These are phyloP conservation scores for Xylaria sp. DNA, from an alignment of 2,329 filamentous ascomycete genomes.

Conservation along the genomic window DNA sequence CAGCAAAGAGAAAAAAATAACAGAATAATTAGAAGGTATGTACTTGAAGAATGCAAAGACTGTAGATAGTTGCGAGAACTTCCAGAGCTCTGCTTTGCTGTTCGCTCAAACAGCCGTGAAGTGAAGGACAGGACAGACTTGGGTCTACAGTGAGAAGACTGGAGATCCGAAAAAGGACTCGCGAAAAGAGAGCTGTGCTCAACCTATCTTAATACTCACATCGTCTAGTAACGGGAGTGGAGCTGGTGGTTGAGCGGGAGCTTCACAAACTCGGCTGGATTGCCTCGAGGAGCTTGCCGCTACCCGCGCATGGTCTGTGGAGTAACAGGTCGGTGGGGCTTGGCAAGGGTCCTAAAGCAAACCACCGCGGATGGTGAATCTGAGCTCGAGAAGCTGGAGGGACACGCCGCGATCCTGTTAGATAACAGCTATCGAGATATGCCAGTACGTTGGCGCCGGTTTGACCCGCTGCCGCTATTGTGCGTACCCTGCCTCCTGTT, in stretches of 20 bases:
- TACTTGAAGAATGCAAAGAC: slow-evolving; percentile 23
- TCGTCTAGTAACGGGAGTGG: slow-evolving; percentile 22
- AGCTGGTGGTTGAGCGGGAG: slow-evolving; percentile 16
- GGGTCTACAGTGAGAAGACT: slow-evolving; percentile 36
- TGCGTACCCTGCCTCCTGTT: slow-evolving; percentile 27
- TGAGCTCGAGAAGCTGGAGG: not conserved
- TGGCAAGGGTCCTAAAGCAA: slow-evolving; percentile 8
- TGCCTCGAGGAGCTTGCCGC: not conserved
- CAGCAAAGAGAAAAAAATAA: slow-evolving; percentile 21
- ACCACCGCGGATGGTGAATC: not conserved
- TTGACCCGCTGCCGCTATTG: slow-evolving; percentile 31
- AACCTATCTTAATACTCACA: slow-evolving; percentile 12
- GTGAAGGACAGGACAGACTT: slow-evolving; percentile 31
- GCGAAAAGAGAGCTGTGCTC: slow-evolving; percentile 8
- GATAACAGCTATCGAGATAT: slow-evolving; percentile 11
- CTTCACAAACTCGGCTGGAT: slow-evolving; percentile 15
- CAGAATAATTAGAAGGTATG: slow-evolving; percentile 15
- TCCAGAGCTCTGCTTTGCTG: slow-evolving; percentile 51
- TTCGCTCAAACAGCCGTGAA: slow-evolving; percentile 21
- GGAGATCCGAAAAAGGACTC: slow-evolving; percentile 26
- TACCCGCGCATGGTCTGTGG: slow-evolving; percentile 24
- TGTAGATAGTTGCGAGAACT: slow-evolving; percentile 43
- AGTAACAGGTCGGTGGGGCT: slow-evolving; percentile 31
- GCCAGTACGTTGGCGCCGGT: slow-evolving; percentile 24
- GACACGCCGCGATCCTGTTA: not conserved